Base-by-base conservation (phyloP, 176 grass and related monocot species). In the Areca catechu region DNA sequence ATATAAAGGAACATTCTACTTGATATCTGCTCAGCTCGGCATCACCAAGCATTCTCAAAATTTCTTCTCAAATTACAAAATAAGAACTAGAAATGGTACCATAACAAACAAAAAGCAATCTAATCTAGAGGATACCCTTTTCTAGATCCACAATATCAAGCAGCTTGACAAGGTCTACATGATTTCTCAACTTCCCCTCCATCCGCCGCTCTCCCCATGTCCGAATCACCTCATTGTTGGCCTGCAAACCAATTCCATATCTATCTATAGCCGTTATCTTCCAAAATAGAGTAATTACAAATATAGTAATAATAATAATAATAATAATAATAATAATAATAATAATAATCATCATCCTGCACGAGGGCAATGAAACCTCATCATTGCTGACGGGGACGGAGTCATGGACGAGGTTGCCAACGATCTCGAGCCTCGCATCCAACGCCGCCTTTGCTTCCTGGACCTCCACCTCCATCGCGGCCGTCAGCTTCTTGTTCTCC, bases 381-480 rank as follows among this genome's bases (percentile, higher is more conserved):
- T 97, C 83, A 1, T 85, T 63, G 55, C 78, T 85, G 62, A 92
- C 17, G 19, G 93, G 84, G 20, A 97, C 87, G 0, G 83, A 77
- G 23, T 57, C 83, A 15, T 91, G 93, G n/a, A 97, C 81, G 20
- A 92, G 61, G 72, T 97, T 97, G 68, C 87, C 93, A 17, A 97
- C 77, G 4, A 62, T 85, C 22, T 63, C 82, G 14, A 92, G 61
- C 52, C 80, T 90, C 22, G 81, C 64, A 43, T 92, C 81, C 50
- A 85, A 78, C 7, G 75, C 55, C 69, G n/a, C 65, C 78, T 88
- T 98, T 50, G 93, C 84, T 56, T 89, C 84, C 82, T 98, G 84
- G 60, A 98, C 87, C 54, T 92, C 84, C 24, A 27, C 63, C 48
- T 92, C 86, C 77, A 88, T 97, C 28, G 79, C 84, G 2, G 80